Evolutionary conservation across 108 stramenopile species (phyloP).

Genomic region (Cyclostephanos tholiformis): DNA sequence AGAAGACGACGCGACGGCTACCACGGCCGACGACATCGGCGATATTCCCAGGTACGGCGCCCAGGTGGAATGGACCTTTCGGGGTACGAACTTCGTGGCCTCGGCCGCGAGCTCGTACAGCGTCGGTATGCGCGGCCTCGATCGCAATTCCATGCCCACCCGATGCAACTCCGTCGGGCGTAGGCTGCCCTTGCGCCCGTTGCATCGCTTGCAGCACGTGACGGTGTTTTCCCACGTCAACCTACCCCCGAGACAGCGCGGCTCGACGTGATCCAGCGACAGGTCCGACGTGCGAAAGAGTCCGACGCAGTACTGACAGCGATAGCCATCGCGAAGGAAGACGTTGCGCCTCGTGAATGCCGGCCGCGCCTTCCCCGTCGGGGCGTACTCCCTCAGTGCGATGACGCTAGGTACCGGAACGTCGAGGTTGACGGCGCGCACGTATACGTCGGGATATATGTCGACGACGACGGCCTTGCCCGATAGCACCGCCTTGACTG

Average conservation of each 20-base stretch:
- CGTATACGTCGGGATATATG: constrained; percentile 70
- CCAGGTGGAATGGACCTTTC: constrained; percentile 81
- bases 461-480: constrained; percentile 88
- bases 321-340: constrained; percentile 84
- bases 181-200: constrained; percentile 76
- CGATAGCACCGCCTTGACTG: constrained; percentile 81
- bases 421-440: constrained; percentile 75
- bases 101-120: constrained; percentile 65
- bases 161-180: constrained; percentile 46
- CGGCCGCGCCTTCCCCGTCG: constrained; percentile 51
- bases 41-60: constrained; percentile 62
- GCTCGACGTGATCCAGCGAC: constrained; percentile 81
- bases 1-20: neutral
- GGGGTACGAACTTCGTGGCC: constrained; percentile 75
- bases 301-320: constrained; percentile 81
- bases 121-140: constrained; percentile 57
- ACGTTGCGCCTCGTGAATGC: constrained; percentile 88
- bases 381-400: constrained; percentile 79
- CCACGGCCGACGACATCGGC: neutral
- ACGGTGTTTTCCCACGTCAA: constrained; percentile 85
- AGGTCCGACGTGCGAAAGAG: constrained; percentile 73
- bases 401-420: constrained; percentile 80
- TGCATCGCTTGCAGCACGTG: constrained; percentile 77
- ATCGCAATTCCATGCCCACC: constrained; percentile 71
- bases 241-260: constrained; percentile 69